phyloP scores from a whole-genome alignment of 2,329 filamentous ascomycete species.

The Pseudocercospora musae region DNA sequence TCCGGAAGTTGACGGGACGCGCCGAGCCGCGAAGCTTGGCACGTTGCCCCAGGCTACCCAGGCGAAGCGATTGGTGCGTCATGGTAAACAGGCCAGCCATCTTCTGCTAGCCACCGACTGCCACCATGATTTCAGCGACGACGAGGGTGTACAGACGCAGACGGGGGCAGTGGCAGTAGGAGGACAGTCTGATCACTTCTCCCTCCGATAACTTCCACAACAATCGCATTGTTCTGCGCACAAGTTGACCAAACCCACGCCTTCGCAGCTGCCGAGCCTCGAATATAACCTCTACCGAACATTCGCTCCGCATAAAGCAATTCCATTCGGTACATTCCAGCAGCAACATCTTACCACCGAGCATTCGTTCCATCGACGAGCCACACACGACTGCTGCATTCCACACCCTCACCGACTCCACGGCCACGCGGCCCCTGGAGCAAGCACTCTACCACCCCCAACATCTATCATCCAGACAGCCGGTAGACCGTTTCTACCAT shows the following conservation, averaged over 20 bases:
- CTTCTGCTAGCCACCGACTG: not conserved
- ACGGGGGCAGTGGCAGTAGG: not conserved
- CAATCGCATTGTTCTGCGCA: slow-evolving; percentile 5
- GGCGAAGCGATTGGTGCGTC: not conserved
- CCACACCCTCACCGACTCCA: slow-evolving; percentile 24
- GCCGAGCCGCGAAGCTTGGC: not conserved
- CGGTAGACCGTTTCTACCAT: slow-evolving; percentile 40
- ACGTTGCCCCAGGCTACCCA: not conserved
- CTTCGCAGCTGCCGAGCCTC: not conserved
- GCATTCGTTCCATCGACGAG: slow-evolving; percentile 12
- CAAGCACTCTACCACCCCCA: not conserved
- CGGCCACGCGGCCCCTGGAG: slow-evolving; percentile 26
- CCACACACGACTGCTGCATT: slow-evolving; percentile 13
- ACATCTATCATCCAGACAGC: slow-evolving; percentile 28
- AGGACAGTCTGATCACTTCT: not conserved
- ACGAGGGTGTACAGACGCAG: not conserved
- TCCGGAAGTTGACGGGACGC: too few species aligned
- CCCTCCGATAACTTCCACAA: not conserved
- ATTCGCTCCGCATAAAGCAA: not conserved
- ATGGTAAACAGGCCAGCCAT: not conserved
- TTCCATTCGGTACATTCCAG: slow-evolving; percentile 2
- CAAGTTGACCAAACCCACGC: not conserved
- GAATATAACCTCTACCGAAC: not conserved
- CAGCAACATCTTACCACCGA: slow-evolving; percentile 6
- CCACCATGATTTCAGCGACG: slow-evolving; percentile 1